phyloP scores from a whole-genome alignment of 768 basidiomycete species.

The Neoboletus magnificus region DNA sequence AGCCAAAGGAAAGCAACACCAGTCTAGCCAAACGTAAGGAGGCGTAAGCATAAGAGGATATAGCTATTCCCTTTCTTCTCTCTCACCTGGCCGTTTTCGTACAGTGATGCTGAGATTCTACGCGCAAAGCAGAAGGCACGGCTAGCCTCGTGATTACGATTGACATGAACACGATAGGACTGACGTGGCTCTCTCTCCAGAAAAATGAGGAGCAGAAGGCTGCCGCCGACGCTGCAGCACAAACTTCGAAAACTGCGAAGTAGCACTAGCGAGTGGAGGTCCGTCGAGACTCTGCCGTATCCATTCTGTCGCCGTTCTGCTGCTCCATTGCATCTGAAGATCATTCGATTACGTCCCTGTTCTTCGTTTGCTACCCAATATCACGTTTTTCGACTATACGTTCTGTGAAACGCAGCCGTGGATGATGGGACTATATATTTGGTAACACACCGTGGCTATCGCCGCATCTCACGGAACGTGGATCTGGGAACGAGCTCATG shows the following conservation, averaged over 20 bases:
- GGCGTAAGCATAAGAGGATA: slow-evolving; percentile 48
- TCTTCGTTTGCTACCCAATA: slow-evolving; percentile 14
- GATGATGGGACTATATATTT: slow-evolving; percentile 8
- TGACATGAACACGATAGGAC: background rate
- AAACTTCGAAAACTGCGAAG: slow-evolving; percentile 27
- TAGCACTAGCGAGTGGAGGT: slow-evolving; percentile 31
- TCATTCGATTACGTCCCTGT: slow-evolving; percentile 9
- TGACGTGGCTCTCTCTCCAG: slow-evolving; percentile 29
- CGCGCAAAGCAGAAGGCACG: slow-evolving; percentile 78
- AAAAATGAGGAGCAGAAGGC: slow-evolving; percentile 55
- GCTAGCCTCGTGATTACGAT: slow-evolving; percentile 4
- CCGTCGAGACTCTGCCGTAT: too few species aligned
- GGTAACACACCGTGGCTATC: slow-evolving; percentile 16
- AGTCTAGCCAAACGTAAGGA: slow-evolving; percentile 69
- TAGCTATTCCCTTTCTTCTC: slow-evolving; percentile 14
- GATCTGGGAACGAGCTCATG: slow-evolving; percentile 12
- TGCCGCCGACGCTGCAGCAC: slow-evolving; percentile 25
- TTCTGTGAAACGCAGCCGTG: background rate
- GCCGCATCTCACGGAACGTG: slow-evolving; percentile 23
- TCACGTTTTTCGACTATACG: slow-evolving; percentile 5
- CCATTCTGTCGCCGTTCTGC: background rate
- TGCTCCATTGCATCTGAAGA: slow-evolving; percentile 7
- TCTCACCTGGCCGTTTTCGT: slow-evolving; percentile 25
- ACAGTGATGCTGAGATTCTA: slow-evolving; percentile 72
- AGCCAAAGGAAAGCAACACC: slow-evolving; percentile 67